Conservation (phyloP, 2,329 filamentous ascomycete genomes). For the Cordyceps pruinosa region DNA sequence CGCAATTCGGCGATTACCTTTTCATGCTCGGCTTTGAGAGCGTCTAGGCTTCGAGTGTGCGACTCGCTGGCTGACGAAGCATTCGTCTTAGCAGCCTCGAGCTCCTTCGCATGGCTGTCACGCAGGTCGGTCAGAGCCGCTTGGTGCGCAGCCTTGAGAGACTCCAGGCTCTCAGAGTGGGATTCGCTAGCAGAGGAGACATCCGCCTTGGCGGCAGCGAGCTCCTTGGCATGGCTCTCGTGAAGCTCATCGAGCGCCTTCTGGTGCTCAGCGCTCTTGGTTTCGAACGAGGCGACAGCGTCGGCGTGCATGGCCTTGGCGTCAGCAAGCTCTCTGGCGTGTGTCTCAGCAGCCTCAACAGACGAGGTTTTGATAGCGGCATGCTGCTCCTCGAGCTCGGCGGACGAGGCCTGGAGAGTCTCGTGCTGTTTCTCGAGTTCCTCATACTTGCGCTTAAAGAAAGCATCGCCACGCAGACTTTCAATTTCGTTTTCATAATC, state of each 20-base stretch:
- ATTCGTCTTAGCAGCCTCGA: conserved; percentile 52
- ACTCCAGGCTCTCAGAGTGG: conserved; percentile 18
- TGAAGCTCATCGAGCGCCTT: conserved; percentile 48
- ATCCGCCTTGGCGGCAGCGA: conserved; percentile 47
- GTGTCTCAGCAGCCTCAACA: conserved; percentile 29
- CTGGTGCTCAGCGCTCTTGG: conserved; percentile 47
- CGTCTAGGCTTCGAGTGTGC: conserved; percentile 43
- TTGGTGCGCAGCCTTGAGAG: conserved; percentile 35
- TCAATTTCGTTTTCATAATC: conserved; percentile 62
- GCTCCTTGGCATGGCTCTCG: conserved; percentile 50
- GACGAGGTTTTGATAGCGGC: conserved; percentile 38
- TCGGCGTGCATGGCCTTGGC: conserved; percentile 38
- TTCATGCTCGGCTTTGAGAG: conserved; percentile 50
- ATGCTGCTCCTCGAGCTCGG: conserved; percentile 50
- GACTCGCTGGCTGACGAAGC: conserved; percentile 37
- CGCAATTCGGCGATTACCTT: conserved; percentile 40
- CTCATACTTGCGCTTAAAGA: conserved; percentile 57
- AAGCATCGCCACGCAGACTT: conserved; percentile 54
- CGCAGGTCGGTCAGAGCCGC: conserved; percentile 34
- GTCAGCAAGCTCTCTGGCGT: conserved; percentile 36
- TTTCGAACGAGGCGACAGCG: conserved; percentile 40
- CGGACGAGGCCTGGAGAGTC: conserved; percentile 36
- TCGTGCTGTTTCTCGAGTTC: conserved; percentile 52
- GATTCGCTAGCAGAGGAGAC: conserved; percentile 23
- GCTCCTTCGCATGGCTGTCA: conserved; percentile 50